These are phyloP conservation scores for Fusarium coffeatum DNA, from an alignment of 2,329 filamentous ascomycete species.

Conservation along the genomic window DNA sequence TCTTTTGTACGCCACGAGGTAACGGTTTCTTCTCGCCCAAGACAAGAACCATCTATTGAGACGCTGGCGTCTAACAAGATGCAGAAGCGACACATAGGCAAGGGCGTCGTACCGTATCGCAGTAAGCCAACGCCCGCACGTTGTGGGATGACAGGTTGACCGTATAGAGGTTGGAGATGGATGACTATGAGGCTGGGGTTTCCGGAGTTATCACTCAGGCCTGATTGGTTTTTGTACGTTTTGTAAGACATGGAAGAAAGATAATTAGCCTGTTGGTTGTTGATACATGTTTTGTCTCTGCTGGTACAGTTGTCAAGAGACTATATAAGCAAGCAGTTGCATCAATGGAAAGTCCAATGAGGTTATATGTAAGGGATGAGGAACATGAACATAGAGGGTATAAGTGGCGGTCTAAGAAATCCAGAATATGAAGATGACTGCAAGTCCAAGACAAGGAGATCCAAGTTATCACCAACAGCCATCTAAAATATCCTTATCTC, in stretches of 20 bases:
- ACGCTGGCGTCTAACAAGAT: slow-evolving; percentile 25
- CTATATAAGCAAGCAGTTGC: neutral
- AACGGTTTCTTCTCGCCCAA: slow-evolving; percentile 31
- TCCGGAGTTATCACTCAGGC: neutral
- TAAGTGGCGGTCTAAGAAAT: slow-evolving; percentile 18
- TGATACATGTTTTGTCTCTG: slow-evolving; percentile 27
- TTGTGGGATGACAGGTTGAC: slow-evolving; percentile 41
- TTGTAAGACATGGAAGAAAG: slow-evolving; percentile 18
- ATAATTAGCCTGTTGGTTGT: slow-evolving; percentile 1
- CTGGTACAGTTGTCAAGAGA: neutral
- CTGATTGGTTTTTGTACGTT: slow-evolving; percentile 26
- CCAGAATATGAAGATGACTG: slow-evolving; percentile 11
- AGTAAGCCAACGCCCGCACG: slow-evolving; percentile 37
- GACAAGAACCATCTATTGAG: slow-evolving; percentile 21
- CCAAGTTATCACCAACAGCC: neutral
- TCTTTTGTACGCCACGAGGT: slow-evolving; percentile 33
- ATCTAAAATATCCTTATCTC: slow-evolving; percentile 3
- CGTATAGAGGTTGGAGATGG: slow-evolving; percentile 19
- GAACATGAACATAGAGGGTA: neutral
- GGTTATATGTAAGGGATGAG: slow-evolving; percentile 35
- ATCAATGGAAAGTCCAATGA: slow-evolving; percentile 19
- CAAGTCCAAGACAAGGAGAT: slow-evolving; percentile 18
- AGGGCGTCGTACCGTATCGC: slow-evolving; percentile 29
- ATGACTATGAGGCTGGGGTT: slow-evolving; percentile 10
- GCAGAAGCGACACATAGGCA: slow-evolving; percentile 21